phyloP scores from a whole-genome alignment of 1,284 basidiomycete genomes.

The Trichosporon faecale region DNA sequence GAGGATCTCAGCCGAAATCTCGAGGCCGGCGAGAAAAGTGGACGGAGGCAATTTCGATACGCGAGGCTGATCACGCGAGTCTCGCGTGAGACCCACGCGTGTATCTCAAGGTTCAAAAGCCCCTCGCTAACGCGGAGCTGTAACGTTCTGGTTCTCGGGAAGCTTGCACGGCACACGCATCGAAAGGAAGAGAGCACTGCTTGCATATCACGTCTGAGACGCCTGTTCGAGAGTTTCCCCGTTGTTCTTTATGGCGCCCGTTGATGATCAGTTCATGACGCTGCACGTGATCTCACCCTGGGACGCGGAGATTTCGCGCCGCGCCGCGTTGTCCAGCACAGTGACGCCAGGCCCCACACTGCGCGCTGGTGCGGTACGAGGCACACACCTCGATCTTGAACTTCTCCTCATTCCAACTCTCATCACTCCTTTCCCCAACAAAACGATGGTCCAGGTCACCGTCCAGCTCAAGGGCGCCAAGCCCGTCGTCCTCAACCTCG shows the following conservation, averaged over 20 bases:
- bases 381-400: neutral
- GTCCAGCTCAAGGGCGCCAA: conserved; percentile 58
- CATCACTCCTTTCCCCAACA: neutral
- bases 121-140: neutral
- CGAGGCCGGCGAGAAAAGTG: conserved; percentile 1
- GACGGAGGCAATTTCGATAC: conserved; percentile 15
- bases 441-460: conserved; percentile 62
- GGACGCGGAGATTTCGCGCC: conserved; percentile 6
- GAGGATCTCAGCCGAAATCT: conserved; percentile 8
- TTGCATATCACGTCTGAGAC: too few species aligned
- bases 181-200: too few species aligned
- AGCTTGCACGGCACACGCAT: neutral
- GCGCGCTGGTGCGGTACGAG: neutral
- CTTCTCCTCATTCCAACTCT: neutral
- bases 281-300: neutral
- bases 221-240: too few species aligned
- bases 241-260: neutral
- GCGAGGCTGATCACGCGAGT: neutral
- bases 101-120: neutral
- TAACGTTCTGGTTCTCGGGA: too few species aligned
- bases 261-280: neutral
- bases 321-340: neutral
- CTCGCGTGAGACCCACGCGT: neutral
- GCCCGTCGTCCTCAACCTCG: conserved; percentile 60
- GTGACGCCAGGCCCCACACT: neutral